Evolutionary conservation across 768 basidiomycete species (phyloP).

Genomic region (Tulasnella sp.): DNA sequence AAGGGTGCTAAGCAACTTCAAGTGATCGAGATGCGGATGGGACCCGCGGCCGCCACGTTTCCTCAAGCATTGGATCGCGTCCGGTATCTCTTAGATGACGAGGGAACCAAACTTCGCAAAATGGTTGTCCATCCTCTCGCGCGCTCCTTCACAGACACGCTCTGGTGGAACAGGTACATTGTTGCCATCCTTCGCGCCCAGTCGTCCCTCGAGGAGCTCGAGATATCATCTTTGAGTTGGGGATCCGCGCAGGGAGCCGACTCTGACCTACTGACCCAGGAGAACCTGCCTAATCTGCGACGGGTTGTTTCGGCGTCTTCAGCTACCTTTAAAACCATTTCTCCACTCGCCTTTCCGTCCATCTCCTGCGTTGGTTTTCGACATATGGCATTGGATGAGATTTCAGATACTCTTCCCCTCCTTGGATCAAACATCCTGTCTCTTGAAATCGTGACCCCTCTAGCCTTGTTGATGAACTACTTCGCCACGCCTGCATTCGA

Average conservation of each 20-base stretch:
- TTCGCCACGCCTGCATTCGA: not conserved
- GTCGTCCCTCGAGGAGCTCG: not conserved
- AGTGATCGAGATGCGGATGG: not conserved
- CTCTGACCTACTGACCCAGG: not conserved
- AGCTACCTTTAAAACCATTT: not conserved
- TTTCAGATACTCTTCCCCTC: not conserved
- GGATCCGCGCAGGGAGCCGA: not conserved
- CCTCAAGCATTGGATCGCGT: not conserved
- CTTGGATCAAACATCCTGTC: not conserved
- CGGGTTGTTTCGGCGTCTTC: not conserved
- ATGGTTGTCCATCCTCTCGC: not conserved
- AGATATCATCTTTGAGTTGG: not conserved
- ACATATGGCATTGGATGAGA: not conserved
- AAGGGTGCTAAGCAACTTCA: not conserved
- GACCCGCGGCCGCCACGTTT: not conserved
- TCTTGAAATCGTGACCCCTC: not conserved
- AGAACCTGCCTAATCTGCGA: not conserved
- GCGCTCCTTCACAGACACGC: not conserved
- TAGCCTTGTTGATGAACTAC: not conserved
- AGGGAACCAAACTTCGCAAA: not conserved
- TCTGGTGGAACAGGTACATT: not conserved
- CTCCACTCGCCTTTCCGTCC: not conserved
- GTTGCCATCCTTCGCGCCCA: not conserved
- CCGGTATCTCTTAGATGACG: not conserved
- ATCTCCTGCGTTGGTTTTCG: constrained; percentile 1